phyloP scores from a whole-genome alignment of 2,329 filamentous ascomycete species.

The Fusarium torulosum region DNA sequence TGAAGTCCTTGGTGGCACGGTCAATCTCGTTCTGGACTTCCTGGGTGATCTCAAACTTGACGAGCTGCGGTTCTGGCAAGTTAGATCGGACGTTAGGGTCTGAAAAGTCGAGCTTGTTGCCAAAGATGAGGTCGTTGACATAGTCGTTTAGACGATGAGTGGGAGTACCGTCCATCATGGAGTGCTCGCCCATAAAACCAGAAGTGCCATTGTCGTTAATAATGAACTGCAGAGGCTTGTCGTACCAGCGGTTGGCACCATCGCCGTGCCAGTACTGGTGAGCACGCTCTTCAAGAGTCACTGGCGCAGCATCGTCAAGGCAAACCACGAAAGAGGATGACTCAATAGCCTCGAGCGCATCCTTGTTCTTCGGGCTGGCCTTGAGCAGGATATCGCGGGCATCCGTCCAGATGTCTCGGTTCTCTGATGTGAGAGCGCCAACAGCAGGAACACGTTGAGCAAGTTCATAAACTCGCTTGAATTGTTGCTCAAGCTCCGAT shows the following conservation, averaged over 20 bases:
- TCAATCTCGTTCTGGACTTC: conserved; percentile 83
- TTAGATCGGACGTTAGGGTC: conserved; percentile 82
- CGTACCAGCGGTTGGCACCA: conserved; percentile 94
- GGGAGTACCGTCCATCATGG: conserved; percentile 99
- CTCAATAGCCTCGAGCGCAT: conserved; percentile 84
- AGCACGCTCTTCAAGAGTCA: conserved; percentile 95
- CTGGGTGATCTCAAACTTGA: conserved; percentile 83
- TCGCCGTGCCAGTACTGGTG: conserved; percentile 99
- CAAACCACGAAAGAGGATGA: conserved; percentile 91
- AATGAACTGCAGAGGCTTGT: conserved; percentile 98
- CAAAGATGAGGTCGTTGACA: conserved; percentile 90
- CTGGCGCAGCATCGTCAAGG: conserved; percentile 89
- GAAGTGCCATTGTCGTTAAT: conserved; percentile 98
- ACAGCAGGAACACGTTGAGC: conserved; percentile 79
- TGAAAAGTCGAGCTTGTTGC: conserved; percentile 92
- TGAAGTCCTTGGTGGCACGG: conserved; percentile 82
- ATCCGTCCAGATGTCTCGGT: conserved; percentile 93
- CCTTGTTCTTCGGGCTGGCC: conserved; percentile 82
- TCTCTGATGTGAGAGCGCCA: conserved; percentile 88
- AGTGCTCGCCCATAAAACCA: conserved; percentile 98
- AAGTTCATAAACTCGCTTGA: conserved; percentile 83
- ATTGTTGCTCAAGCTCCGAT: conserved; percentile 90
- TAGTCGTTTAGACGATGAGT: conserved; percentile 98
- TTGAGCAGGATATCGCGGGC: conserved; percentile 81
- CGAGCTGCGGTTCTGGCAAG: conserved; percentile 81